These are phyloP conservation scores for Ballota nigra DNA, from an alignment of 257 asterid genomes.

Conservation along the genomic window DNA sequence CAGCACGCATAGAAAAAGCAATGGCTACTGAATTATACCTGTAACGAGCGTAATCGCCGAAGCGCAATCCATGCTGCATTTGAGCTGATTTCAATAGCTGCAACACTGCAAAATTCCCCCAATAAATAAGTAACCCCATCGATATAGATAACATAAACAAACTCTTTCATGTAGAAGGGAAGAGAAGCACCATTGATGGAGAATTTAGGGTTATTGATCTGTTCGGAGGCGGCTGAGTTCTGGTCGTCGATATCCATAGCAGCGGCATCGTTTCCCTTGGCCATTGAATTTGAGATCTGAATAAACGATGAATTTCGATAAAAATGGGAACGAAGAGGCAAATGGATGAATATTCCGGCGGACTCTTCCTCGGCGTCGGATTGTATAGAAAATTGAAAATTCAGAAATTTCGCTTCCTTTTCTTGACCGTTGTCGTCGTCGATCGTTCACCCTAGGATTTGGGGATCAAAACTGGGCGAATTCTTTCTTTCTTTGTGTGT, in stretches of 20 bases:
- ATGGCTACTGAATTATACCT: constrained; percentile 52
- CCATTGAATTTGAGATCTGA: constrained; percentile 47
- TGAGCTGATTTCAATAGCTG: constrained; percentile 92
- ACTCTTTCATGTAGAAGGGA: background rate
- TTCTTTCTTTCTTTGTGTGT: too few relatives aligned
- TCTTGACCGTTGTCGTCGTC: too few relatives aligned
- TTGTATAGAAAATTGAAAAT: too few relatives aligned
- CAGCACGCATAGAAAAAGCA: background rate
- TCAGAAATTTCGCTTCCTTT: too few relatives aligned
- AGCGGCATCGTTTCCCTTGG: constrained; percentile 49
- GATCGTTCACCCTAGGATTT: too few relatives aligned
- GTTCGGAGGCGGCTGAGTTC: constrained; percentile 45
- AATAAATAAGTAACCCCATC: constrained; percentile 11
- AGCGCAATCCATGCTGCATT: constrained; percentile 99
- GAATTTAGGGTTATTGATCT: constrained; percentile 67
- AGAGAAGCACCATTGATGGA: constrained; percentile 59
- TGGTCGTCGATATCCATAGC: constrained; percentile 76
- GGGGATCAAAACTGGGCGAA: too few relatives aligned
- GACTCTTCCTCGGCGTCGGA: constrained; percentile 17
- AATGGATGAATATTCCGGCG: constrained; percentile 19
- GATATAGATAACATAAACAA: background rate
- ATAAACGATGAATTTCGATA: background rate
- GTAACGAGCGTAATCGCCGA: constrained; percentile 88
- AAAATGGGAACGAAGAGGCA: background rate
- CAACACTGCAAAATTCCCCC: constrained; percentile 55